Conservation (phyloP, 441 rosid genomes). For the Pelargonium myrrhifolium region DNA sequence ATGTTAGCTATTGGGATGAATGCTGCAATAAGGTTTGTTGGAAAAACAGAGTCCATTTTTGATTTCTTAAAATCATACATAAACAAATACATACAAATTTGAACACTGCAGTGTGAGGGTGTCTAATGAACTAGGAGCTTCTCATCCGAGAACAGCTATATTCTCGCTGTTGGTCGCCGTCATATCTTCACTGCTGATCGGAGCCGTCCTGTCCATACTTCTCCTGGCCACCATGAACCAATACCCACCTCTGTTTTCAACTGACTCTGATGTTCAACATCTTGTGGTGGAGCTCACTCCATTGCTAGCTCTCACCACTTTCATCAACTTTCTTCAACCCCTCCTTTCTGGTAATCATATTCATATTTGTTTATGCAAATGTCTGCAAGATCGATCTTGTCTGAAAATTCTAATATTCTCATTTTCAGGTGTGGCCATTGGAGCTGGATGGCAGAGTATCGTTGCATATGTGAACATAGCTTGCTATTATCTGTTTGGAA, state of each 20-base stretch:
- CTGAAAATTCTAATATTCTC: too few species aligned
- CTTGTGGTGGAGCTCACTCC: slow-evolving; percentile 69
- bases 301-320: slow-evolving; percentile 50
- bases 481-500: slow-evolving; percentile 44
- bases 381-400: not conserved
- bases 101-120: slow-evolving; percentile 63
- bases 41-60: not conserved
- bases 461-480: slow-evolving; percentile 54
- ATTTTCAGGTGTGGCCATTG: slow-evolving; percentile 43
- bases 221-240: slow-evolving; percentile 34
- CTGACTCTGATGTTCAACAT: slow-evolving; percentile 33
- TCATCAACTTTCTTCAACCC: slow-evolving; percentile 61
- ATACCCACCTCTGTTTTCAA: slow-evolving; percentile 52
- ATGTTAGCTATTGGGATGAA: slow-evolving; percentile 65
- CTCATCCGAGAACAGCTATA: slow-evolving; percentile 17
- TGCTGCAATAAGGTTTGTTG: slow-evolving; percentile 57
- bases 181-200: slow-evolving; percentile 39
- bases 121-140: slow-evolving; percentile 73
- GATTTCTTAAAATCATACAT: not conserved
- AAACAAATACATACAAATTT: not conserved
- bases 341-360: slow-evolving; percentile 59
- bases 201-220: slow-evolving; percentile 31
- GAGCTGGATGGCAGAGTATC: slow-evolving; percentile 62
- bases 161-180: slow-evolving; percentile 58
- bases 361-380: too few species aligned